Conservation (phyloP, 352 stramenopile species). For the Phytopythium delawarense region DNA sequence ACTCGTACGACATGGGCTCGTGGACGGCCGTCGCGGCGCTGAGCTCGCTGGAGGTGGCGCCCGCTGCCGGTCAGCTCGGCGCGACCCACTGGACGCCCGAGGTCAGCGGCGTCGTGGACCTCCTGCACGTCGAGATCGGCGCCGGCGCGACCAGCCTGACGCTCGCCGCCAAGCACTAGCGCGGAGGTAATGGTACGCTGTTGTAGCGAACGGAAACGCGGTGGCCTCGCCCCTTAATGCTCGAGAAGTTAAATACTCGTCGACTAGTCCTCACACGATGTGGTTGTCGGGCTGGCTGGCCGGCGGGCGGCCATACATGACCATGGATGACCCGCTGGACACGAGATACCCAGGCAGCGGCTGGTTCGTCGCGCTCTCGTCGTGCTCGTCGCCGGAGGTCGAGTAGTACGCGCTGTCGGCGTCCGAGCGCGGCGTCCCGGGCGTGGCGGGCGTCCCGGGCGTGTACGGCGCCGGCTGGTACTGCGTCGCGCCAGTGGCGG, state of each 20-base stretch:
- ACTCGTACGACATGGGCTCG: slow-evolving; percentile 77
- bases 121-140: slow-evolving; percentile 62
- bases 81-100: slow-evolving; percentile 50
- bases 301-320: slow-evolving; percentile 59
- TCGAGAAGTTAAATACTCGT: slow-evolving; percentile 7
- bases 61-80: slow-evolving; percentile 19
- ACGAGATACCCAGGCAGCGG: slow-evolving; percentile 30
- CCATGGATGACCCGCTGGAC: slow-evolving; percentile 43
- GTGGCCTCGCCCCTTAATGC: background rate
- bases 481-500: slow-evolving; percentile 30
- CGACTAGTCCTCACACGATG: slow-evolving; percentile 30
- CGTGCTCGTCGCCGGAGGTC: slow-evolving; percentile 28
- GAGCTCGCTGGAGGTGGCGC: slow-evolving; percentile 50
- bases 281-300: slow-evolving; percentile 17
- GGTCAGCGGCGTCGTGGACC: slow-evolving; percentile 48
- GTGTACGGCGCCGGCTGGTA: slow-evolving; percentile 54
- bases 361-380: slow-evolving; percentile 22
- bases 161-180: slow-evolving; percentile 32
- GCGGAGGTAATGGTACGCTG: slow-evolving; percentile 3
- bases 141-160: slow-evolving; percentile 29
- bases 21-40: slow-evolving; percentile 66
- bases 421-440: slow-evolving; percentile 51
- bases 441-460: slow-evolving; percentile 26
- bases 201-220: background rate
- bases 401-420: slow-evolving; percentile 59